phyloP scores from a whole-genome alignment of 2,329 filamentous ascomycete genomes.

The Trichoderma aggressivum region DNA sequence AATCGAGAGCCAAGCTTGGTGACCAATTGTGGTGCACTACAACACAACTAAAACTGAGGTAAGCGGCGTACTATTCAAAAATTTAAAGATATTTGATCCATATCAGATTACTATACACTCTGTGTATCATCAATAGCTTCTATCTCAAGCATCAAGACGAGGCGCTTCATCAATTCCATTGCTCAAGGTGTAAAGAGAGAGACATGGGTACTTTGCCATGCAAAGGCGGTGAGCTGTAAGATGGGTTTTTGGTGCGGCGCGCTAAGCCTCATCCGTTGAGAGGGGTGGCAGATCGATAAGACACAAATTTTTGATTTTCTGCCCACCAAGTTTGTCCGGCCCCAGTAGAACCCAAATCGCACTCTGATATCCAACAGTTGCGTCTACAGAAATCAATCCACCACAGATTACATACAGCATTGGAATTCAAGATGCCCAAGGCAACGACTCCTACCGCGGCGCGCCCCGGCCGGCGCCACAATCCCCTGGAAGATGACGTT shows the following conservation, averaged over 20 bases:
- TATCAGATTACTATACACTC: neutral
- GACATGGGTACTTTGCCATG: neutral
- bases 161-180: neutral
- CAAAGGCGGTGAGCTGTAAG: constrained; percentile 33
- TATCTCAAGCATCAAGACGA: neutral
- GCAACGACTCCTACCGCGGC: constrained; percentile 57
- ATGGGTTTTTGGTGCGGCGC: constrained; percentile 3
- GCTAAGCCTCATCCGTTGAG: constrained; percentile 32
- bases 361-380: neutral
- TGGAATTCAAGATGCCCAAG: constrained; percentile 69
- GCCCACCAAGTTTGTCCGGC: constrained; percentile 23
- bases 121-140: neutral
- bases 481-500: constrained; percentile 87
- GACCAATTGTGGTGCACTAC: neutral
- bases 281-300: constrained; percentile 42
- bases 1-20: neutral
- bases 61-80: neutral
- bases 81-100: neutral
- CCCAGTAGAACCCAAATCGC: neutral
- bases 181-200: neutral
- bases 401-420: neutral
- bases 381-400: neutral
- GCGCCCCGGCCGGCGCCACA: constrained; percentile 69
- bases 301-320: constrained; percentile 36
- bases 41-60: neutral